Percentiles rank a stretch among this genome's conserved stretches.
Evolutionary conservation across 2,329 filamentous ascomycete genomes (phyloP).

Genomic region (Pseudogymnoascus sp.): DNA sequence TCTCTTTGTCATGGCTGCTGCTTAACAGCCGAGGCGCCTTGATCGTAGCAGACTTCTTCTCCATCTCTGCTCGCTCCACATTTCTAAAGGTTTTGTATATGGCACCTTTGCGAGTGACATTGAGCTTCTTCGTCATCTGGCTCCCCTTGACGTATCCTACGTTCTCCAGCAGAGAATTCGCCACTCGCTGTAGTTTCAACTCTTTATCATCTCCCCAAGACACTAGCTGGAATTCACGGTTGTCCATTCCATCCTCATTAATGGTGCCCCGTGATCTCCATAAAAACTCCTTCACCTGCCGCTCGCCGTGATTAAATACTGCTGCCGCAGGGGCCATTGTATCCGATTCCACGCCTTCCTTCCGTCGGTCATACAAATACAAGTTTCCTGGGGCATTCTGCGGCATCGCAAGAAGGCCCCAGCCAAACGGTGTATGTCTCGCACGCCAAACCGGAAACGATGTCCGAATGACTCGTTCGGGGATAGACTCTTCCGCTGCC

Average conservation of each 20-base stretch:
- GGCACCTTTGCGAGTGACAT: conserved; percentile 74
- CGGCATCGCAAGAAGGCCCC: conserved; percentile 81
- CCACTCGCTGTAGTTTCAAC: conserved; percentile 68
- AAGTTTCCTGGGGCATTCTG: conserved; percentile 80
- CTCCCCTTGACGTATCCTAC: conserved; percentile 69
- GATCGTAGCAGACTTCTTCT: conserved; percentile 55
- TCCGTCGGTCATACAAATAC: conserved; percentile 69
- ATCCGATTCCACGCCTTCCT: conserved; percentile 38
- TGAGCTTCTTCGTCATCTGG: conserved; percentile 55
- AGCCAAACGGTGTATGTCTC: conserved; percentile 82
- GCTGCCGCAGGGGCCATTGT: conserved; percentile 42
- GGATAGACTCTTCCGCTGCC: conserved; percentile 49
- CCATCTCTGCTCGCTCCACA: conserved; percentile 51
- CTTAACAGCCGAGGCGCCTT: conserved; percentile 48
- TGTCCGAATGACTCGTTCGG: conserved; percentile 71
- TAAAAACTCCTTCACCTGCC: conserved; percentile 82
- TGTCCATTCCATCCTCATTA: conserved; percentile 60
- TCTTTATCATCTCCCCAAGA: conserved; percentile 87
- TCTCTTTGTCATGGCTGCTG: conserved; percentile 29
- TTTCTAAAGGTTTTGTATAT: conserved; percentile 79
- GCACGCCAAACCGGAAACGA: conserved; percentile 87
- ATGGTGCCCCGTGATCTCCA: conserved; percentile 75
- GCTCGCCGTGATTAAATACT: conserved; percentile 52
- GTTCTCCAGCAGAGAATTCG: conserved; percentile 53
- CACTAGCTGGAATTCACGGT: conserved; percentile 85